Base-by-base conservation (phyloP, 2,329 filamentous ascomycete genomes). In the Colletotrichum sp. region DNA sequence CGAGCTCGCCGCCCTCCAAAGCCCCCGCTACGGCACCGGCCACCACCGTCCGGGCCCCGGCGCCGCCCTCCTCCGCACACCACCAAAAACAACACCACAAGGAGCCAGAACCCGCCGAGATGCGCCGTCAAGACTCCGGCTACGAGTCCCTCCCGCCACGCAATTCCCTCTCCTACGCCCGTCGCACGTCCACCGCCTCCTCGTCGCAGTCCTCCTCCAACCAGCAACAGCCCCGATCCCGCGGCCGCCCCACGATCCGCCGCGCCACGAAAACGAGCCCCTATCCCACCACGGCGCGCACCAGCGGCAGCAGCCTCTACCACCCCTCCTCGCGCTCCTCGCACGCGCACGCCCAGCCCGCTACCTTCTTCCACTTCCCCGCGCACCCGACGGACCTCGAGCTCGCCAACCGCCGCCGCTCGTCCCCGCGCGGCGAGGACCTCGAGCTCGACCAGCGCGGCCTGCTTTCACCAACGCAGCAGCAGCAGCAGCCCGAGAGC, bases 41-140 rank as follows among this genome's bases (percentile, higher is more conserved):
- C 10, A 61, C 28, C 15, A 60, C 56, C 56, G 25, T 27, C 48
- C 70, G 68, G 12, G 64, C 78, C 28, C 74, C 77, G 66, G 55
- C 32, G 13, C 68, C 68, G 25, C 30, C 48, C 70, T 43, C 74
- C 36, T 28, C 66, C 68, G 28, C 72, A 32, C 56, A 70, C 34
- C 58, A 74, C 76, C 64, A 74, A 52, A 18, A 55, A 74, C 72
- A 34, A 60, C 75, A 52, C 71, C 65, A 76, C 36, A 36, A 36
- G 27, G 74, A 75, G 15, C 84, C 84, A 2, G 79, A 81, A 15
- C 81, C 85, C 0, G 78, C 80, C 64, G 85, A 84, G 71, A 91
- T 91, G 85, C 86, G 87, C 66, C 87, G 90, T 16, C 89, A 91
- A 75, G 90, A 92, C 79, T 92, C 90, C 1, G 90, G 90, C 39